Base-by-base conservation (phyloP, 2,329 filamentous ascomycete genomes). In the Fusarium oxysporum region DNA sequence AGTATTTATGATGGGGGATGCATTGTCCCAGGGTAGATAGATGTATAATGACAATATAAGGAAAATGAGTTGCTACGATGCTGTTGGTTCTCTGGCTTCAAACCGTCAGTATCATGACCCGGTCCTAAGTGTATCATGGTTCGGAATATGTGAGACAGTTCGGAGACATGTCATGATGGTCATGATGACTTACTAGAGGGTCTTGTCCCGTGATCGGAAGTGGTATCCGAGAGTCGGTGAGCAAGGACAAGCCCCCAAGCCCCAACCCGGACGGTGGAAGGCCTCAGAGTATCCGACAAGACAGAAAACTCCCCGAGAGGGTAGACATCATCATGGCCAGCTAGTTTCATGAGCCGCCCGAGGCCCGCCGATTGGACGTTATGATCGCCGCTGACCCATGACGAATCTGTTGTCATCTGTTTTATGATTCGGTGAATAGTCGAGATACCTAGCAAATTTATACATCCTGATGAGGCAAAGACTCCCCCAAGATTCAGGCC, bases 381-480 rank as follows among this genome's bases (percentile, higher is more conserved):
- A 35, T 40, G 41, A 44, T 51, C 53, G 41, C 47, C 32, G 58
- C 33, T 62, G 57, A 64, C 64, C 57, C 53, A 43, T 55, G 43
- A 50, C 55, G 44, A 41, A 38, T 62, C 45, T 53, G 32, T 35
- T 45, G 35, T 37, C 28, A 63, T 48, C 58, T 67, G 53, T 53
- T 38, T 47, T 47, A 69, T 69, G 66, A 69, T 69, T 69, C 66
- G 66, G 65, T 64, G 65, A 58, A 69, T 69, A 69, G 65, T 69
- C 44, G 44, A 69, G 58, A 70, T 51, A 54, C 55, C 37, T 68
- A 57, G 53, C 32, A 25, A 40, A 32, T 65, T 43, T 44, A 51
- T 68, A 64, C 25, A 50, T 57, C 66, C 66, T 69, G 57, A 69
- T 64, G 50, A 64, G 66, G 66, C 66, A 69, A 69, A 69, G 66